Percentiles rank a stretch among this genome's conserved stretches.
Conservation (phyloP, 805 yeast species). For the Jamesozyma gamospora region DNA sequence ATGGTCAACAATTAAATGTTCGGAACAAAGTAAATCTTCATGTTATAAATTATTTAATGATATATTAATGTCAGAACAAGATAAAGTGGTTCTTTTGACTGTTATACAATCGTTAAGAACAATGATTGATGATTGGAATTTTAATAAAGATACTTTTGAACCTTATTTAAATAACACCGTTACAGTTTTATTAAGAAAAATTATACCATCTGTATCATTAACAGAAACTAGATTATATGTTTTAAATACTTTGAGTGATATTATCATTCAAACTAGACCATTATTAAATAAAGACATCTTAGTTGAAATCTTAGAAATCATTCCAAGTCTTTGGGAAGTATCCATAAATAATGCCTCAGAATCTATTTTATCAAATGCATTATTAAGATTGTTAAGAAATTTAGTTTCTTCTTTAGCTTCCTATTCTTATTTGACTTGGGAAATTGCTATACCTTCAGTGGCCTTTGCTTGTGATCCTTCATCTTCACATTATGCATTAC, state of each 20-base stretch:
- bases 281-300: conserved; percentile 43
- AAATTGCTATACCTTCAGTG: conserved; percentile 56
- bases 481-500: conserved; percentile 43
- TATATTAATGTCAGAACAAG: conserved; percentile 47
- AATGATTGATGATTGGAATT: conserved; percentile 80
- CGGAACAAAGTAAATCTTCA: conserved; percentile 43
- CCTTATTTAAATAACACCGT: conserved; percentile 53
- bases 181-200: conserved; percentile 34
- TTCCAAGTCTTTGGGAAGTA: conserved; percentile 73
- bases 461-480: conserved; percentile 50
- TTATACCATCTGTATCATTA: conserved; percentile 42
- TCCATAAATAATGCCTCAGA: conserved; percentile 30
- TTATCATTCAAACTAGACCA: conserved; percentile 59
- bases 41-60: conserved; percentile 49
- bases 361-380: conserved; percentile 38
- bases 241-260: conserved; percentile 53
- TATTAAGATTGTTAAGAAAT: conserved; percentile 48
- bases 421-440: conserved; percentile 40
- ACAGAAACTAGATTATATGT: conserved; percentile 73
- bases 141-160: conserved; percentile 54
- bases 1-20: conserved; percentile 66
- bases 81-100: conserved; percentile 71
- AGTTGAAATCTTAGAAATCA: conserved; percentile 39
- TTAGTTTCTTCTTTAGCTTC: conserved; percentile 47
- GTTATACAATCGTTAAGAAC: conserved; percentile 60